phyloP scores from a whole-genome alignment of 164 flowering plant genomes.

The Euptelea pleiosperma region DNA sequence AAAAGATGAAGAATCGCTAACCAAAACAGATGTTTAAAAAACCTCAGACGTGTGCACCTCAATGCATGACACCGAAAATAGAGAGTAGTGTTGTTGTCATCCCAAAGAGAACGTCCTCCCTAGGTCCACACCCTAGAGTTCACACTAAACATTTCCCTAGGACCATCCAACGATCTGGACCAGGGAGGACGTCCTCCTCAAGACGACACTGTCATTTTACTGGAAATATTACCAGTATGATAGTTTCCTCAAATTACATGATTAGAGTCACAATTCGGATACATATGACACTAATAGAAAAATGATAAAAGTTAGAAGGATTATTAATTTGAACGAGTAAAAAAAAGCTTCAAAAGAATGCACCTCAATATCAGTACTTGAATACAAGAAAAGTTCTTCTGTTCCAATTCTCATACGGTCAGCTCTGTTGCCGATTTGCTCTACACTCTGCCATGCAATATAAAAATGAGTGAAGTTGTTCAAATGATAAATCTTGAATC shows the following conservation, averaged over 20 bases:
- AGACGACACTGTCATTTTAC: neutral
- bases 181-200: neutral
- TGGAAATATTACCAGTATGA: neutral
- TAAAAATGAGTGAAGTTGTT: neutral
- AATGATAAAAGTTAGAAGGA: neutral
- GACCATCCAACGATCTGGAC: neutral
- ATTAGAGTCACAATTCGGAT: too few relatives aligned
- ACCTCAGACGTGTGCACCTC: too few relatives aligned
- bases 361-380: conserved; percentile 93
- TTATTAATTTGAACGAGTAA: neutral
- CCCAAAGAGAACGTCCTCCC: too few relatives aligned
- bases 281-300: neutral
- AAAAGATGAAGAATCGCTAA: too few relatives aligned
- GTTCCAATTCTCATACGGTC: conserved; percentile 73
- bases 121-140: too few relatives aligned
- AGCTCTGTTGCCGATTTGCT: conserved; percentile 91
- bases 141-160: too few relatives aligned
- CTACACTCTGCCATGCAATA: conserved; percentile 62
- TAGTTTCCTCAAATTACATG: neutral
- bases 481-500: too few relatives aligned
- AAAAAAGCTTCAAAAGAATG: conserved; percentile 8
- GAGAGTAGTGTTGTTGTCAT: too few relatives aligned
- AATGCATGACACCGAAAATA: too few relatives aligned
- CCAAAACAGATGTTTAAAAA: too few relatives aligned
- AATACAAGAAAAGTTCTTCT: conserved; percentile 67